Conservation (phyloP, 768 basidiomycete species). For the Lactarius akahatsu region DNA sequence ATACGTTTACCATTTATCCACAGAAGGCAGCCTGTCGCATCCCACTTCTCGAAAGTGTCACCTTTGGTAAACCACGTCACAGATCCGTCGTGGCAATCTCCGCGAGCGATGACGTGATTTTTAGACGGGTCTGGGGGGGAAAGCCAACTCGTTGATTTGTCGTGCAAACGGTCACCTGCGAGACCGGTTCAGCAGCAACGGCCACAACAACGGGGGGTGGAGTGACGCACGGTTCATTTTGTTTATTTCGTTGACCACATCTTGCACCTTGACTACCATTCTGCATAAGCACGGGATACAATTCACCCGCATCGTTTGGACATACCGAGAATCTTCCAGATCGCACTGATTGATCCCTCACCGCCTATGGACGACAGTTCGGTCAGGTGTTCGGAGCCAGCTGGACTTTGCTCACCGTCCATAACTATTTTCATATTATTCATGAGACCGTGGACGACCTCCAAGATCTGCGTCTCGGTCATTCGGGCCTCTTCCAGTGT, state of each 20-base stretch:
- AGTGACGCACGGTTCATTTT: neutral
- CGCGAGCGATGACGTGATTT: neutral
- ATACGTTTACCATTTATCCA: neutral
- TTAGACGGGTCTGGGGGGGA: neutral
- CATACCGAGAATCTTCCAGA: neutral
- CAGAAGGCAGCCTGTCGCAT: neutral
- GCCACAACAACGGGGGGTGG: neutral
- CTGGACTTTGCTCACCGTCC: neutral
- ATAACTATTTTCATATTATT: neutral
- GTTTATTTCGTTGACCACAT: neutral
- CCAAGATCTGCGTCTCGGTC: neutral
- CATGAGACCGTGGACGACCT: neutral
- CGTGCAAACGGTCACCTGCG: neutral
- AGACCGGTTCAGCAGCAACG: fast-evolving
- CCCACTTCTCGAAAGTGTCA: neutral
- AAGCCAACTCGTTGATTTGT: neutral
- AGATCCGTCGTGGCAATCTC: neutral
- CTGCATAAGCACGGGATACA: neutral
- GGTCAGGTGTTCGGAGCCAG: neutral
- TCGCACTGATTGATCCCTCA: neutral
- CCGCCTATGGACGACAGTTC: neutral
- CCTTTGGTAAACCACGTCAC: neutral
- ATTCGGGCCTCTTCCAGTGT: neutral
- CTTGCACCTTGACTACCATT: neutral
- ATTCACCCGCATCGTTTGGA: neutral